A percentile compares a stretch with the other conserved stretches of the same genome.
Evolutionary conservation across 257 asterid species (phyloP).

Genomic region (Scutellaria barbata): DNA sequence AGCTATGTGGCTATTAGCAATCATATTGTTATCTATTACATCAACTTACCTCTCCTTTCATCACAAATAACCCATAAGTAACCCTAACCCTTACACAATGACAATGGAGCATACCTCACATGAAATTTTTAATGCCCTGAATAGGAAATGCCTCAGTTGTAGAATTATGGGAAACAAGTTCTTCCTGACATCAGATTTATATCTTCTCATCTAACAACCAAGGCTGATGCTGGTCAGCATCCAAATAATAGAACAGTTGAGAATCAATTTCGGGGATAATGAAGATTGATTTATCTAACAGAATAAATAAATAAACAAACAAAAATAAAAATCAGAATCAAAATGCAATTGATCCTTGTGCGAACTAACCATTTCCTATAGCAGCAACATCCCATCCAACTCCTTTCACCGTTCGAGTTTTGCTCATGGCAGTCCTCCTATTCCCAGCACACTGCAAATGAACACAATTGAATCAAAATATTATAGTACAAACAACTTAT

Average conservation of each 20-base stretch:
- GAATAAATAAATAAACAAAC: background rate
- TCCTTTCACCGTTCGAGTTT: slow-evolving; percentile 75
- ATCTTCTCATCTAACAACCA: background rate
- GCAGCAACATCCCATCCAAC: slow-evolving; percentile 98
- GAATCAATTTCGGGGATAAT: slow-evolving; percentile 19
- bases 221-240: too few relatives aligned
- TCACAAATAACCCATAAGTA: background rate
- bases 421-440: slow-evolving; percentile 99
- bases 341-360: slow-evolving; percentile 17
- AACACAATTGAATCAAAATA: slow-evolving; percentile 23
- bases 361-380: slow-evolving; percentile 83
- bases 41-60: background rate
- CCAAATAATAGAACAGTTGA: too few relatives aligned
- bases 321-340: background rate
- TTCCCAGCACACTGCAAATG: slow-evolving; percentile 89
- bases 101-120: background rate
- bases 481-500: background rate
- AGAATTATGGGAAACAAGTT: background rate
- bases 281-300: background rate
- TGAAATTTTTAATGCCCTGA: too few relatives aligned
- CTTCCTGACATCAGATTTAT: background rate
- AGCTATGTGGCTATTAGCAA: background rate
- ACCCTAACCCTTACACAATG: background rate
- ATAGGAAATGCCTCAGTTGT: background rate
- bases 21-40: background rate